Evolutionary conservation across 2,329 filamentous ascomycete species (phyloP).

Genomic region (Pochonia chlamydosporia): DNA sequence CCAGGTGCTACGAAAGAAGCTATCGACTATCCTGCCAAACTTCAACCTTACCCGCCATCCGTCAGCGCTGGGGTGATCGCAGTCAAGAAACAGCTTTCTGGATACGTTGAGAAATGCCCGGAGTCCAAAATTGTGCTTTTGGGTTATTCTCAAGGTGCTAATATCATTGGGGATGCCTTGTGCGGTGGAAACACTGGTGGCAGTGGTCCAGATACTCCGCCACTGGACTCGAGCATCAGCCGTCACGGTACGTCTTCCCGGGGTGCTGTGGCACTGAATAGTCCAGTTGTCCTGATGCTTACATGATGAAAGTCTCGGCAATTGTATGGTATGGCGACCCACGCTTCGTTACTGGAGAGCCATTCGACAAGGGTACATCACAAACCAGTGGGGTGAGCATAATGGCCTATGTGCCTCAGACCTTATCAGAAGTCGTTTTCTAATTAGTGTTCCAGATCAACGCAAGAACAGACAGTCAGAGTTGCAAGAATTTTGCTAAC

Average conservation of each 20-base stretch:
- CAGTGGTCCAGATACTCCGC: not conserved
- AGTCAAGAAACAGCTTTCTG: not conserved
- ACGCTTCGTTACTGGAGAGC: not conserved
- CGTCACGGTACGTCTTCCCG: not conserved
- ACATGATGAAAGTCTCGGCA: not conserved
- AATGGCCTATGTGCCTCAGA: too few relatives aligned
- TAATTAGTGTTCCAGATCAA: too few relatives aligned
- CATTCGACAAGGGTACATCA: slow-evolving; percentile 1
- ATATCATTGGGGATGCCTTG: slow-evolving; percentile 2
- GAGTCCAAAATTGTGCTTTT: not conserved
- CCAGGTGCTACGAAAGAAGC: not conserved
- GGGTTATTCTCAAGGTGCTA: slow-evolving; percentile 2
- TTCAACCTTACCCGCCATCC: not conserved
- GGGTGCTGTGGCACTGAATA: too few relatives aligned
- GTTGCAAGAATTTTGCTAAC: not conserved
- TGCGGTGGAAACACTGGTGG: not conserved
- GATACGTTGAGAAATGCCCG: not conserved
- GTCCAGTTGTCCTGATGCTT: not conserved
- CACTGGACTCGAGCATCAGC: not conserved
- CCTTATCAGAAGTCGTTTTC: too few relatives aligned
- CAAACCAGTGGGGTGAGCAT: not conserved
- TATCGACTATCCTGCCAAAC: not conserved
- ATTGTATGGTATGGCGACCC: slow-evolving; percentile 3
- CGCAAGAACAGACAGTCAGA: not conserved
- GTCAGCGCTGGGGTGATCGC: not conserved